phyloP scores from a whole-genome alignment of 2,329 filamentous ascomycete species.

The Aspergillus terreus region DNA sequence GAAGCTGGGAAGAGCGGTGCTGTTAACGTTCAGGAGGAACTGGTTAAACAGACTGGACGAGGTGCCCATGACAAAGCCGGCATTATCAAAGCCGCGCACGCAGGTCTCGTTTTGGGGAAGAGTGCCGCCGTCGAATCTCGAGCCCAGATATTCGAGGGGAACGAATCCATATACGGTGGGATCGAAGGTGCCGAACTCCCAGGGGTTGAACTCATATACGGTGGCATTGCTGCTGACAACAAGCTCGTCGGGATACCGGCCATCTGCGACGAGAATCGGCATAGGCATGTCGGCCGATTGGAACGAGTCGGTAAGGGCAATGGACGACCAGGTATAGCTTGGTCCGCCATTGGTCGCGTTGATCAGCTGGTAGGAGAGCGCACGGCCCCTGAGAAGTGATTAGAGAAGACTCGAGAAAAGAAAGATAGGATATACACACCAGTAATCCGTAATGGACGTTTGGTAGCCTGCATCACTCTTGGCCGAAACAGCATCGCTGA shows the following conservation, averaged over 20 bases:
- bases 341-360: constrained; percentile 70
- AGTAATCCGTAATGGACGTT: constrained; percentile 80
- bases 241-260: constrained; percentile 56
- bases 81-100: constrained; percentile 74
- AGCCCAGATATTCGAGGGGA: constrained; percentile 66
- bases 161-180: constrained; percentile 67
- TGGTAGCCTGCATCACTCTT: constrained; percentile 65
- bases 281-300: constrained; percentile 60
- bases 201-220: constrained; percentile 71
- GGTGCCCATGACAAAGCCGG: constrained; percentile 78
- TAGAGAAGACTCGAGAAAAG: neutral
- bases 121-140: constrained; percentile 63
- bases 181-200: constrained; percentile 72
- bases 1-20: constrained; percentile 44
- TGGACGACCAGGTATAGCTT: constrained; percentile 75
- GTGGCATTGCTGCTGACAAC: constrained; percentile 67
- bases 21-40: constrained; percentile 63
- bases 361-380: constrained; percentile 76
- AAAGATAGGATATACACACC: constrained; percentile 41
- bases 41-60: constrained; percentile 80
- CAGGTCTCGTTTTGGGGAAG: constrained; percentile 58
- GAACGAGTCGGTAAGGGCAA: constrained; percentile 60
- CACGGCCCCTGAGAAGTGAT: constrained; percentile 55
- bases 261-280: constrained; percentile 67
- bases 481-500: constrained; percentile 54